These are phyloP conservation scores for Auxenochlorella pyrenoidosa DNA, from an alignment of 139 green algal genomes.

Conservation along the genomic window DNA sequence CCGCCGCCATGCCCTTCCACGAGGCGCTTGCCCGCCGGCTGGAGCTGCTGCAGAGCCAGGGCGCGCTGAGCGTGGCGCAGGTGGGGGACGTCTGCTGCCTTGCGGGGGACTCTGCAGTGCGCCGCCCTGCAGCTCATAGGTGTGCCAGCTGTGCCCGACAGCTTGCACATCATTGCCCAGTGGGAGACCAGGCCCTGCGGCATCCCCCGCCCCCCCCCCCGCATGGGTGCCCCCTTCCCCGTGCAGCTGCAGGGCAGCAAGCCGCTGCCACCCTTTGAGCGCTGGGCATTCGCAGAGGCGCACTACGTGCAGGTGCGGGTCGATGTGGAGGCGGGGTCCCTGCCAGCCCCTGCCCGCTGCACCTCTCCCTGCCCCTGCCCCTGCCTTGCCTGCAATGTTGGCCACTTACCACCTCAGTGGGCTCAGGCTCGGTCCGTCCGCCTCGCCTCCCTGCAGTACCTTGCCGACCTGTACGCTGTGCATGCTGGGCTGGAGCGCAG, in stretches of 20 bases:
- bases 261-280: slow-evolving; percentile 45
- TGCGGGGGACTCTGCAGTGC: too few species aligned
- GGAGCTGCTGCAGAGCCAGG: slow-evolving; percentile 24
- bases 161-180: neutral
- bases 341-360: too few species aligned
- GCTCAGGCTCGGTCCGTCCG: too few species aligned
- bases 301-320: slow-evolving; percentile 32
- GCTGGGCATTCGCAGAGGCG: slow-evolving; percentile 34
- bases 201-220: too few species aligned
- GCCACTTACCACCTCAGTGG: too few species aligned
- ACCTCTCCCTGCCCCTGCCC: too few species aligned
- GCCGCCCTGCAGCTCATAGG: neutral
- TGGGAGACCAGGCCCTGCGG: too few species aligned
- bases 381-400: too few species aligned
- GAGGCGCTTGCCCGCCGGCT: slow-evolving; percentile 25
- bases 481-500: slow-evolving; percentile 45
- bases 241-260: neutral
- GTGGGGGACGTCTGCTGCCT: neutral
- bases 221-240: too few species aligned
- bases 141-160: neutral
- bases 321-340: neutral
- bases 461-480: slow-evolving; percentile 47
- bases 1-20: slow-evolving; percentile 10
- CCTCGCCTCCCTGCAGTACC: slow-evolving; percentile 19
- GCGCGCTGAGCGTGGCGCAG: neutral